Base-by-base conservation (phyloP, 805 yeast genomes). In the Zygosaccharomyces lentus region DNA sequence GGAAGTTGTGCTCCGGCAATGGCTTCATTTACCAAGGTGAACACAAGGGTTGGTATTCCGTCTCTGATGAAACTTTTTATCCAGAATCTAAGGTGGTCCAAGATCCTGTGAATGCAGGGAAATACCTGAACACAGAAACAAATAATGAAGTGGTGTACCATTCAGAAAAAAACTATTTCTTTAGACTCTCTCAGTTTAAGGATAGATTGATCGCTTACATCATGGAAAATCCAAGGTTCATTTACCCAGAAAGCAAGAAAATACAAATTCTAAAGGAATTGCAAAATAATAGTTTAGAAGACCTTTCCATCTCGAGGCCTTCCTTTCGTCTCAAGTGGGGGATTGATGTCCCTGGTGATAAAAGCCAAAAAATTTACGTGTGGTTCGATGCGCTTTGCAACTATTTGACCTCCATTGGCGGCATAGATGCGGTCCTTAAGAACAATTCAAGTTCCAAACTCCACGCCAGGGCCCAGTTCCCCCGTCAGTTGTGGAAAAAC, bases 311-410 rank as follows among this genome's bases (percentile, higher is more conserved):
- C 2, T 89, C 97, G 0, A 71, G 99, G 52, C 97, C 98, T 0
- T 60, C 80, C 0, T 68, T 81, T 8, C 72, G 99, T 48, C 71
- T 89, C 34, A 67, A 75, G 25, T 93, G 99, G 99, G 97, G 96
- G 0, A 83, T 93, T 21, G 77, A 77, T 6, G 97, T 91, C 1
- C 98, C 99, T 1, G 71, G 73, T 17, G 96, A 90, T 58, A 67
- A 74, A 0, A 57, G 81, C 0, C 98, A 91, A 61, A 82, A 76
- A 39, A 81, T 93, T 43, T 93, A 93, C 58, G 99, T 93, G 12
- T 93, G 99, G 99, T 83, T 93, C 49, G 99, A 93, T 68, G 99
- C 99, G 0, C 71, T 93, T 37, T 73, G 84, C 36, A 93, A 89
- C 64, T 93, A 93, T 59, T 45, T 88, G 4, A 86, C 97, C 1